Evolutionary conservation across 2,329 filamentous ascomycete species (phyloP).

Genomic region (Alternaria dauci): DNA sequence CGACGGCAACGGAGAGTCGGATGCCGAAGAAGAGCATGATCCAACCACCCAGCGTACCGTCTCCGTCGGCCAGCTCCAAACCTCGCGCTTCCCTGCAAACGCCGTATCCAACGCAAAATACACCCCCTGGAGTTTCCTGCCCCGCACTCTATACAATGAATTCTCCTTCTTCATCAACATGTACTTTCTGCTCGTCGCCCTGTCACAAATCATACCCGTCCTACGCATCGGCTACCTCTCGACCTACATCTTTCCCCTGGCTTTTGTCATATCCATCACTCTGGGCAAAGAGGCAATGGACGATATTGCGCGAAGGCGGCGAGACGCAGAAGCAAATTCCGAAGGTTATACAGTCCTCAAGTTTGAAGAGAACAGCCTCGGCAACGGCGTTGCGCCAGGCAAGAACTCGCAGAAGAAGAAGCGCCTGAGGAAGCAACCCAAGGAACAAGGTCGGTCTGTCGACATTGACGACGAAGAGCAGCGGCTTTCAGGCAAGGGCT

Average conservation of each 20-base stretch:
- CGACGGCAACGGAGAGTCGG: conserved; percentile 49
- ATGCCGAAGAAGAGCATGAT: conserved; percentile 58
- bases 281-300: conserved; percentile 96
- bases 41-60: conserved; percentile 77
- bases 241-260: conserved; percentile 91
- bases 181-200: conserved; percentile 93
- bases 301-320: conserved; percentile 83
- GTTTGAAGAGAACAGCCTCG: conserved; percentile 67
- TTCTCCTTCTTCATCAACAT: conserved; percentile 99
- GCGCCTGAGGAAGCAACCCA: conserved; percentile 45
- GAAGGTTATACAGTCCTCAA: conserved; percentile 83
- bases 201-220: conserved; percentile 90
- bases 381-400: conserved; percentile 45
- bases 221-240: conserved; percentile 92
- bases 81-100: conserved; percentile 84
- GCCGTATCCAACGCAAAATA: conserved; percentile 97
- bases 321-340: conserved; percentile 93
- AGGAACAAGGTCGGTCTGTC: conserved; percentile 59
- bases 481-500: conserved; percentile 41
- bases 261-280: conserved; percentile 90
- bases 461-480: conserved; percentile 77
- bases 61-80: conserved; percentile 76
- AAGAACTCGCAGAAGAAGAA: conserved; percentile 40
- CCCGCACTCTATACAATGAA: conserved; percentile 94
- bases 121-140: conserved; percentile 91